These are phyloP conservation scores for Solanum pennellii DNA, from an alignment of 257 asterid species.

Conservation along the genomic window DNA sequence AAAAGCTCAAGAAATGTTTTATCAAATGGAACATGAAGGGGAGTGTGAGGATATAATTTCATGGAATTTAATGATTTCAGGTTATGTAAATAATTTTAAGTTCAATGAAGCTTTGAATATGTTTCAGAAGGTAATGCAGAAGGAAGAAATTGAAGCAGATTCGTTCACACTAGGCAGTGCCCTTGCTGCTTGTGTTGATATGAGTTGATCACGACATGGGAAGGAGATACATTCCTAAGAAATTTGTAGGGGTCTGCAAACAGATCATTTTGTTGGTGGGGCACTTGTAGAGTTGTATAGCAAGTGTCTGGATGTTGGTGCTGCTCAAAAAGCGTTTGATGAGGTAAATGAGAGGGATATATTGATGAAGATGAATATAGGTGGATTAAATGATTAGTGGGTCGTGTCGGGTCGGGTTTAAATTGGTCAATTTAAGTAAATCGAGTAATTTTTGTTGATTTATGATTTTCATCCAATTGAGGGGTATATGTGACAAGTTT, in stretches of 20 bases:
- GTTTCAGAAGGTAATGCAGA: slow-evolving; percentile 22
- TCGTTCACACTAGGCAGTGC: slow-evolving; percentile 59
- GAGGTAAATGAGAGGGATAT: slow-evolving; percentile 36
- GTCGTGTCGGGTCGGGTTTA: no score
- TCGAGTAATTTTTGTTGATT: no score
- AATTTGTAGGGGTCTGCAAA: slow-evolving; percentile 38
- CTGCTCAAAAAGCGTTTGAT: slow-evolving; percentile 45
- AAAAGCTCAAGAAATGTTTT: slow-evolving; percentile 50
- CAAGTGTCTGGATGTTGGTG: slow-evolving; percentile 38
- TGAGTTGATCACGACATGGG: slow-evolving; percentile 26
- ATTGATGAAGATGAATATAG: not conserved
- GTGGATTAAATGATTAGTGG: no score
- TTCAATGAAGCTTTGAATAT: slow-evolving; percentile 37
- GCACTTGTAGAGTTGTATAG: slow-evolving; percentile 68
- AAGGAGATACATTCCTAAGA: slow-evolving; percentile 52
- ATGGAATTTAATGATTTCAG: slow-evolving; percentile 82
- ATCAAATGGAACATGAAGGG: slow-evolving; percentile 46
- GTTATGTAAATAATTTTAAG: slow-evolving; percentile 48
- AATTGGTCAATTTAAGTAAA: no score
- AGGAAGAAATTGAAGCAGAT: slow-evolving; percentile 41
- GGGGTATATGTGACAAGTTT: no score
- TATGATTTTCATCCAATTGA: no score
- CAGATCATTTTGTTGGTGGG: slow-evolving; percentile 55
- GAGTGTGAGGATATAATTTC: slow-evolving; percentile 37
- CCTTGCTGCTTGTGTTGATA: slow-evolving; percentile 45